Base-by-base conservation (phyloP, 768 basidiomycete genomes). In the Zangia roseola region DNA sequence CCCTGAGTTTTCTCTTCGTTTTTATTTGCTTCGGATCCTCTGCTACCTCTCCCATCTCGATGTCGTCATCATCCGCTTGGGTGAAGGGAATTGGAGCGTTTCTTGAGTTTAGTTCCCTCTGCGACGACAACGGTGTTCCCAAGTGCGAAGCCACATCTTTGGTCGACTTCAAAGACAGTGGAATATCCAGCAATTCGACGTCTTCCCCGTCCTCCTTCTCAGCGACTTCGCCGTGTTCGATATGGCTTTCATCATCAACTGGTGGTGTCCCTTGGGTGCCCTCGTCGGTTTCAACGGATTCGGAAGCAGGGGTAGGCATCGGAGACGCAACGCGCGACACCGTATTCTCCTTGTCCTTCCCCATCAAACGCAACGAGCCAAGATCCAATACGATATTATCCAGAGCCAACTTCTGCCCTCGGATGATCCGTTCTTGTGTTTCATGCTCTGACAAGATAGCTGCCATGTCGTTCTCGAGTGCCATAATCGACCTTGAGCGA, bases 21-120 rank as follows among this genome's bases (percentile, higher is more conserved):
- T 62, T 68, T 30, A 56, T 54, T 45, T 69, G 77, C 52, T 75
- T 80, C 3, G 81, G 80, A 45, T 81, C 80, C 60, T 92, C 90
- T 52, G 88, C 84, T 4, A 92, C 79, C 62, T 92, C 90, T n/a
- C 90, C 90, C 90, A 92, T 92, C 67, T 92, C 90, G 54, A 92
- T 91, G 53, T 92, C 89, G 55, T 88, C 79, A 24, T 74, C 82
- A 66, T 55, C 69, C 12, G 49, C 53, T 56, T 55, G 56, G 40
- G 50, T 50, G 49, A 67, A 69, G 4, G 53, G 47, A 23, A 64
- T 49, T 19, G 20, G 45, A 6, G 37, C 52, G 19, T 35, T 63
- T 50, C 44, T 56, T 2, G 59, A 60, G 47, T 33, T 60, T 31
- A 38, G 57, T 43, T 50, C 55, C 60, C 69, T 58, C 39, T 60